Conservation (phyloP, 164 flowering plant genomes). For the Macadamia integrifolia region DNA sequence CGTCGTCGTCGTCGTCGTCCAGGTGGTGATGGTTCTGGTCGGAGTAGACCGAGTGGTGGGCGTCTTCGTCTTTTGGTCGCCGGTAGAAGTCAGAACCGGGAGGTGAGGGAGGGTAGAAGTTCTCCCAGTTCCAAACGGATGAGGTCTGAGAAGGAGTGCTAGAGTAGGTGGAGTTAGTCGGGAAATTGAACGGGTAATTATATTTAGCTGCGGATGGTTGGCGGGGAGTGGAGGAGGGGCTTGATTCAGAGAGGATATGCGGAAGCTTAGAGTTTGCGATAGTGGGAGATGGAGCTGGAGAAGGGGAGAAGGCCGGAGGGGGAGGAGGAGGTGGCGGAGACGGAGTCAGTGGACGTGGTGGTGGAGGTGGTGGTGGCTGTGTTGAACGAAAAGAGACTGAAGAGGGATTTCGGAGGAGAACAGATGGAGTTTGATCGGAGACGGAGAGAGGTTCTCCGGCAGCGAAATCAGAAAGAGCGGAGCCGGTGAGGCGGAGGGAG, state of each 20-base stretch:
- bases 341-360: constrained; percentile 7
- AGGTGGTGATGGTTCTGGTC: constrained; percentile 10
- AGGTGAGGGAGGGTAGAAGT: constrained; percentile 94
- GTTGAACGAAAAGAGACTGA: constrained; percentile 7
- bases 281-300: constrained; percentile 42
- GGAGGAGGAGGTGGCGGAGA: constrained; percentile 7
- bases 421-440: constrained; percentile 72
- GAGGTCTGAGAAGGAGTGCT: constrained; percentile 83
- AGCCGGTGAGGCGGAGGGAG: constrained; percentile 79
- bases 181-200: constrained; percentile 17
- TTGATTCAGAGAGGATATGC: constrained; percentile 57
- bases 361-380: constrained; percentile 14
- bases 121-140: constrained; percentile 97
- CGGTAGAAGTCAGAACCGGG: constrained; percentile 76
- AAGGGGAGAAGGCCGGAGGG: constrained; percentile 19
- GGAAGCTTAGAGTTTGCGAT: constrained; percentile 50
- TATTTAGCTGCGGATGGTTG: constrained; percentile 2
- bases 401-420: constrained; percentile 46
- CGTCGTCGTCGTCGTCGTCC: constrained; percentile 16
- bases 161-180: constrained; percentile 47
- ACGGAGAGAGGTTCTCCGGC: constrained; percentile 74
- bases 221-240: constrained; percentile 36
- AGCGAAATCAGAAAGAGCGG: constrained; percentile 74
- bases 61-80: constrained; percentile 10
- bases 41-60: constrained; percentile 1